Evolutionary conservation across 805 yeast species (phyloP).

Genomic region (Monosporozyma siamensis): DNA sequence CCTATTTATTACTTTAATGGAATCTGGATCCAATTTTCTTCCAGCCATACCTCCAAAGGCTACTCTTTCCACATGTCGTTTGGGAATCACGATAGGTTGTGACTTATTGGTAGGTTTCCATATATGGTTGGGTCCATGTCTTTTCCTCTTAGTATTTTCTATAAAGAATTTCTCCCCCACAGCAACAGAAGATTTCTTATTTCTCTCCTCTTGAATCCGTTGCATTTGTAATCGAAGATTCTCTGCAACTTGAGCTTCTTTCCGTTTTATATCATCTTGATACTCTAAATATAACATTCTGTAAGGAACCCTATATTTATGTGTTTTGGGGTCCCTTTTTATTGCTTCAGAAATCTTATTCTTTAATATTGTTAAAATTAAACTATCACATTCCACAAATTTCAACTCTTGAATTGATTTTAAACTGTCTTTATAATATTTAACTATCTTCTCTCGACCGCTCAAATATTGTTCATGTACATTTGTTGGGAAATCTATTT

Average conservation of each 20-base stretch:
- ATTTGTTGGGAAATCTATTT: conserved; percentile 31
- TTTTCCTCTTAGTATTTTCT: background rate
- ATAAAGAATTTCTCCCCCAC: conserved; percentile 11
- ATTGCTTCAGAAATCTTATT: conserved; percentile 2
- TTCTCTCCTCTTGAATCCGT: conserved; percentile 25
- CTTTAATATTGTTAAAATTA: background rate
- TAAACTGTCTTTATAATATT: conserved; percentile 12
- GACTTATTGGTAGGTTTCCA: background rate
- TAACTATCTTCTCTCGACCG: conserved; percentile 16
- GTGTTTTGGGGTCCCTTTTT: conserved; percentile 12
- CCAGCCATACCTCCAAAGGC: conserved; percentile 30
- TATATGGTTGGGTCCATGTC: background rate
- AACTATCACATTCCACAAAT: background rate
- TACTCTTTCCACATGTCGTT: conserved; percentile 11
- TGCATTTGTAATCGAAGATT: conserved; percentile 28
- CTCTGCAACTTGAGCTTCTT: conserved; percentile 30
- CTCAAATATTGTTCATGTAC: conserved; percentile 26
- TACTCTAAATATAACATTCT: conserved; percentile 30
- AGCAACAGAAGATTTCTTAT: conserved; percentile 24
- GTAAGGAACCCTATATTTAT: conserved; percentile 29
- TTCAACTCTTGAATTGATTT: background rate
- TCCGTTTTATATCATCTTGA: conserved; percentile 26
- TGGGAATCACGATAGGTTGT: background rate
- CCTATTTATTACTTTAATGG: background rate
- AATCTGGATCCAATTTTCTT: conserved; percentile 1